Base-by-base conservation (phyloP, 202 grass and related monocot genomes). In the Elaeis oleifera region DNA sequence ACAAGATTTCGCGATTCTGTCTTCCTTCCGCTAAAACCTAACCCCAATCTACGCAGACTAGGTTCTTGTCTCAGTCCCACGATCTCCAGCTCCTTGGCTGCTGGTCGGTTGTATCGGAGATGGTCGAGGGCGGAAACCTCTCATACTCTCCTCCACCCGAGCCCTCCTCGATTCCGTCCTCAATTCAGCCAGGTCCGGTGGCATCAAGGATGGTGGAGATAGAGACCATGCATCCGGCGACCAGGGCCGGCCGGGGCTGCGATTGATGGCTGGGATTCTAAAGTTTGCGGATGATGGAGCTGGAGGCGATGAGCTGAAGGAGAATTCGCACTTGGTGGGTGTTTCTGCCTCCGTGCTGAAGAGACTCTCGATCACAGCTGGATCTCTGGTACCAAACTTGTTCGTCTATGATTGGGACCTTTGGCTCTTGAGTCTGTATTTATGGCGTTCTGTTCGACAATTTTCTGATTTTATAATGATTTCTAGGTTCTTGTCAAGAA, bases 401-500 rank as follows among this genome's bases (percentile, higher is more conserved):
- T 44, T 44, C 9, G 2, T 44, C 36, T 44, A 14, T 44, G 2
- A 44, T 44, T 44, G 36, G 36, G 36, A 44, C 36, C 9, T 44
- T 13, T 23, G 6, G 3, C 20, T 21, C 8, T 64, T 51, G 6
- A 16, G 15, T 32, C 18, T 50, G 15, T 18, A 6, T 5, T 6
- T 54, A 4, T 11, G 18, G 56, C 58, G 2, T 64, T 18, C 65
- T 49, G 0, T 71, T 29, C 73, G 55, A 60, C 49, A 52, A 18
- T 44, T 39, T 65, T 53, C 18, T 58, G 36, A 36, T 72, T 49
- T 78, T 6, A 44, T 70, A 51, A 50, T 70, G 11, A 58, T 83
- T 13, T 74, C 49, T 76, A 96, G 92, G 87, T 96, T 76, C 76
- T 92, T 63, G 59, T 97, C 6, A 97, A 92, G 67, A 97, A 97